Evolutionary conservation across 495 filamentous ascomycete species (phyloP).

Genomic region (Aspergillus haitiensis): DNA sequence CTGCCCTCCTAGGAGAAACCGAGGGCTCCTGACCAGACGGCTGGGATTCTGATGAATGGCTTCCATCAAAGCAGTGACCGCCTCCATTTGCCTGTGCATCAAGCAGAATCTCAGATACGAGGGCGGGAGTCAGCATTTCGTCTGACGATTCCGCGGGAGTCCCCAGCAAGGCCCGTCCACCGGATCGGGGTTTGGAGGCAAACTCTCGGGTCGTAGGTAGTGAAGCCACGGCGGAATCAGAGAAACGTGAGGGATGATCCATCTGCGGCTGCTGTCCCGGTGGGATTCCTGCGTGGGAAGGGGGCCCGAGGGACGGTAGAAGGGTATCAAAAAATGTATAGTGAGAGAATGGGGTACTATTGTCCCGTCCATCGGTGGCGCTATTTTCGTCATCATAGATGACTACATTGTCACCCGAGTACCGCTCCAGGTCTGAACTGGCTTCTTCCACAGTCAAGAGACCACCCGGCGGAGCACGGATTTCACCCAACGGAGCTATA

Average conservation of each 20-base stretch:
- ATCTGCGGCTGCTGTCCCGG: slow-evolving; percentile 16
- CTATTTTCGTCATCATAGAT: slow-evolving; percentile 41
- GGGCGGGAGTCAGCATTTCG: slow-evolving; percentile 37
- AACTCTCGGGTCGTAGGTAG: slow-evolving; percentile 36
- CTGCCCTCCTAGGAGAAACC: neutral
- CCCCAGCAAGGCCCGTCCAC: slow-evolving; percentile 35
- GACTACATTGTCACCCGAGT: slow-evolving; percentile 34
- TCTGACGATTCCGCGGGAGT: slow-evolving; percentile 13
- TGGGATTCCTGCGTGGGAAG: neutral
- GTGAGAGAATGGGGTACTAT: slow-evolving; percentile 32
- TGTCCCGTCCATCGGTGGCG: slow-evolving; percentile 30
- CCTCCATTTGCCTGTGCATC: slow-evolving; percentile 37
- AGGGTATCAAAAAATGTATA: slow-evolving; percentile 32
- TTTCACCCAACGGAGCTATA: slow-evolving; percentile 60
- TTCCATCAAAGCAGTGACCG: no score
- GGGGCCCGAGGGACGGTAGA: slow-evolving; percentile 10
- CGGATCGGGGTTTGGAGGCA: slow-evolving; percentile 31
- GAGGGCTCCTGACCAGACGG: neutral
- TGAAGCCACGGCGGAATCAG: neutral
- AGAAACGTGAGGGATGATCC: slow-evolving; percentile 9
- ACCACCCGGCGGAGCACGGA: slow-evolving; percentile 41
- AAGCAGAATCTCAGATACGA: slow-evolving; percentile 44
- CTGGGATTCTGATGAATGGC: neutral
- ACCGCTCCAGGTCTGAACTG: slow-evolving; percentile 36
- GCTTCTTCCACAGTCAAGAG: slow-evolving; percentile 47